A percentile compares a stretch with the other conserved stretches of the same genome.
Evolutionary conservation across 805 yeast species (phyloP).

Genomic region (Metschnikowia matae): DNA sequence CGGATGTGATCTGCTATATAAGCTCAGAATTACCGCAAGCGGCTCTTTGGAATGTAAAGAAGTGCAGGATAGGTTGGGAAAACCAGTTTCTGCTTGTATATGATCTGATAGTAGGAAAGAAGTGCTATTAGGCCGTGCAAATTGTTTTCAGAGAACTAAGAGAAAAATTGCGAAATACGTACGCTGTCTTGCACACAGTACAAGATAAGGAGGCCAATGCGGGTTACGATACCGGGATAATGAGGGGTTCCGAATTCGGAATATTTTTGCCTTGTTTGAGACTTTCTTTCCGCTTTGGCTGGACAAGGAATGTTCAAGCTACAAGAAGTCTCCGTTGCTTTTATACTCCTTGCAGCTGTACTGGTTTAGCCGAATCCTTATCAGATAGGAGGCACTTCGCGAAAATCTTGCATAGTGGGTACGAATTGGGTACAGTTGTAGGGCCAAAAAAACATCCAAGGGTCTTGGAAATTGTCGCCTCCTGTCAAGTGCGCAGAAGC

Average conservation of each 20-base stretch:
- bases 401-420: slow-evolving; percentile 2
- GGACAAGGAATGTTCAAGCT: background rate
- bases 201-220: slow-evolving; percentile 3
- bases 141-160: slow-evolving; percentile 3
- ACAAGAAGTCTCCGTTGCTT: background rate
- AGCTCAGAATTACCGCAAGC: background rate
- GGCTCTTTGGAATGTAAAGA: background rate
- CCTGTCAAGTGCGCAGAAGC: background rate
- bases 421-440: background rate
- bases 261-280: no score
- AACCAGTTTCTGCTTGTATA: background rate
- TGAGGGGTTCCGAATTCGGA: background rate
- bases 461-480: no score
- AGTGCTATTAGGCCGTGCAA: background rate
- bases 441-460: background rate
- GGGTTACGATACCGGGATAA: background rate
- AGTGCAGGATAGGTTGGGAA: background rate
- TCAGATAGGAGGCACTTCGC: slow-evolving; percentile 5
- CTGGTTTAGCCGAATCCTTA: background rate
- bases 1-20: background rate
- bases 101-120: background rate
- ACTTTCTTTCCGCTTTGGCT: no score
- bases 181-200: background rate
- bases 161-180: slow-evolving; percentile 4
- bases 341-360: background rate